Conservation (phyloP, 208 protist genomes). For the Leishmania major region DNA sequence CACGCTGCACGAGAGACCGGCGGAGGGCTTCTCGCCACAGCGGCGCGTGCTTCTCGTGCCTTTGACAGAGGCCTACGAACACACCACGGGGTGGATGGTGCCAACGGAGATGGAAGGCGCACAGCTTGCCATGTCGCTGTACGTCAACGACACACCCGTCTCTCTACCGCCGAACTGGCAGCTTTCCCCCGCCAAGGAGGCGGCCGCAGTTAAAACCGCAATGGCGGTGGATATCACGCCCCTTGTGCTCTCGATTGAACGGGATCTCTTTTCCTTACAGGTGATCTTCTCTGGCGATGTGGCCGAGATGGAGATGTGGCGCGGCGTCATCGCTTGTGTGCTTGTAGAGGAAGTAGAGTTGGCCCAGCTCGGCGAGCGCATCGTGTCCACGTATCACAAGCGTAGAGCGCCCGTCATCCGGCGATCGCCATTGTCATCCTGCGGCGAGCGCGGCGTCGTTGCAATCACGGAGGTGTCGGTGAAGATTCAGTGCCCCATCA, state of each 20-base stretch:
- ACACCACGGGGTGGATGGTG: conserved; percentile 75
- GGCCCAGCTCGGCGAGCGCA: conserved; percentile 32
- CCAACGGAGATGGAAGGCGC: conserved; percentile 56
- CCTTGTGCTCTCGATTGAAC: conserved; percentile 23
- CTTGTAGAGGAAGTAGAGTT: conserved; percentile 60
- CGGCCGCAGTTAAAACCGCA: conserved; percentile 59
- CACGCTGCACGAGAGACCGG: conserved; percentile 40
- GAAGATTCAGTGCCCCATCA: conserved; percentile 69
- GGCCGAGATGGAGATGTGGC: conserved; percentile 66
- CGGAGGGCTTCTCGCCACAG: conserved; percentile 43
- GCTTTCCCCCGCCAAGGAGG: conserved; percentile 65
- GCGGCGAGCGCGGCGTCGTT: conserved; percentile 27
- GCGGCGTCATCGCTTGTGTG: conserved; percentile 68
- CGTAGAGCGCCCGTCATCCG: not conserved
- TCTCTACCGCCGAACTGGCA: conserved; percentile 54
- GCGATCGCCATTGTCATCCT: not conserved
- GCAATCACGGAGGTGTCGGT: conserved; percentile 59
- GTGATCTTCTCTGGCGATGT: conserved; percentile 56
- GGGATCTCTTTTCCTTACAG: conserved; percentile 56
- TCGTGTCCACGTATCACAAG: conserved; percentile 48
- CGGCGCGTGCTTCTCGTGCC: conserved; percentile 76
- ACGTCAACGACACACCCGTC: conserved; percentile 59
- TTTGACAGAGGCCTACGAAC: conserved; percentile 52
- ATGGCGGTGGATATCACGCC: conserved; percentile 65
- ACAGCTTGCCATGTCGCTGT: conserved; percentile 58